phyloP scores from a whole-genome alignment of 495 filamentous ascomycete species.

The Penicillium ochrochloron region DNA sequence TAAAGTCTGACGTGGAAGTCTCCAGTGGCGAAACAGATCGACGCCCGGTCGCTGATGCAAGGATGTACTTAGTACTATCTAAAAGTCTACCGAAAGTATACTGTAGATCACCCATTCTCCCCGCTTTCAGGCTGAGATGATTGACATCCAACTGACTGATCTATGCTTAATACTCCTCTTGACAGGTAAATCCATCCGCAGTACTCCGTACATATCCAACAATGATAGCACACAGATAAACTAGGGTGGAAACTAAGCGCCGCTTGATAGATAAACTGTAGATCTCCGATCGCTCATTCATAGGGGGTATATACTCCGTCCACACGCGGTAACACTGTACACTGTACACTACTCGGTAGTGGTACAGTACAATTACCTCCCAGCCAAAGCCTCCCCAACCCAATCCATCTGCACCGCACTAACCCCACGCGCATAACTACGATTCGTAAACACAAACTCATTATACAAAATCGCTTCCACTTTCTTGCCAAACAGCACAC shows the following conservation, averaged over 20 bases:
- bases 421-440: constrained; percentile 87
- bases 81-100: background rate
- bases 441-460: constrained; percentile 93
- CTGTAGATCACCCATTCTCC: background rate
- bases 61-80: background rate
- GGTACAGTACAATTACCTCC: constrained; percentile 18
- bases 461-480: constrained; percentile 94
- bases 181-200: background rate
- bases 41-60: background rate
- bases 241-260: background rate
- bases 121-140: background rate
- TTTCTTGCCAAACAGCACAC: constrained; percentile 83
- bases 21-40: constrained; percentile 22
- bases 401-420: constrained; percentile 86
- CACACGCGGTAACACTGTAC: too few relatives aligned
- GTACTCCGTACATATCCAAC: too few relatives aligned
- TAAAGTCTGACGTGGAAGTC: constrained; percentile 25
- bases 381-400: constrained; percentile 72
- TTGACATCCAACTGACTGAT: background rate
- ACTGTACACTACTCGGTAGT: too few relatives aligned
- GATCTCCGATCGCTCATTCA: constrained; percentile 13
- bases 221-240: background rate
- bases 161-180: background rate
- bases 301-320: constrained; percentile 28
- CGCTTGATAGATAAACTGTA: background rate